phyloP scores from a whole-genome alignment of 2,329 filamentous ascomycete species.

The Fusarium palustre region DNA sequence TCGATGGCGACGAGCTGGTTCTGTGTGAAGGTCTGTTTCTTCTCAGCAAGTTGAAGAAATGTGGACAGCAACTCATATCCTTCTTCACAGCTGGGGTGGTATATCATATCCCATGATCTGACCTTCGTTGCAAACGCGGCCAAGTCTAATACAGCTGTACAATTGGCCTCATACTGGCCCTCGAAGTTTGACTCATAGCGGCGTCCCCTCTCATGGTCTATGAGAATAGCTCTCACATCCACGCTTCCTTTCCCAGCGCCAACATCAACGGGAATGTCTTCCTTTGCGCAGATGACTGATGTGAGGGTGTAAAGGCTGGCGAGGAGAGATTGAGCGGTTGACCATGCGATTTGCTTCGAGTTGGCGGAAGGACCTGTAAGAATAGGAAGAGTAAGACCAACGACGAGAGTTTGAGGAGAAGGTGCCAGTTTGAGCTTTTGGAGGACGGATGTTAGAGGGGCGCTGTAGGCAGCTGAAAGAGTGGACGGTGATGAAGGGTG shows the following conservation, averaged over 20 bases:
- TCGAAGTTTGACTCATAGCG: slow-evolving; percentile 51
- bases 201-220: slow-evolving; percentile 68
- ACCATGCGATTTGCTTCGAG: slow-evolving; percentile 67
- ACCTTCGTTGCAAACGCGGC: slow-evolving; percentile 64
- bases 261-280: slow-evolving; percentile 69
- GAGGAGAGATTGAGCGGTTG: slow-evolving; percentile 77
- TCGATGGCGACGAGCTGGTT: slow-evolving; percentile 64
- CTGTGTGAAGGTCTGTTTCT: slow-evolving; percentile 60
- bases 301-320: slow-evolving; percentile 83
- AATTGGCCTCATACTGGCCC: slow-evolving; percentile 57
- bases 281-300: slow-evolving; percentile 75
- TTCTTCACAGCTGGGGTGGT: slow-evolving; percentile 72
- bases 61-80: slow-evolving; percentile 68
- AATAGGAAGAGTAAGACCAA: slow-evolving; percentile 73
- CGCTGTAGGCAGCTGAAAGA: slow-evolving; percentile 70
- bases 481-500: slow-evolving; percentile 62
- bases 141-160: slow-evolving; percentile 62
- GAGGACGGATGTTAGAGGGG: slow-evolving; percentile 67
- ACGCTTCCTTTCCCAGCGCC: slow-evolving; percentile 71
- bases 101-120: slow-evolving; percentile 73
- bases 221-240: slow-evolving; percentile 78
- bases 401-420: slow-evolving; percentile 55
- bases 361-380: slow-evolving; percentile 62
- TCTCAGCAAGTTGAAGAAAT: slow-evolving; percentile 62
- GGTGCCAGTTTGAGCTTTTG: slow-evolving; percentile 55